Base-by-base conservation (phyloP, 768 basidiomycete species). In the Agrocybe praecox region DNA sequence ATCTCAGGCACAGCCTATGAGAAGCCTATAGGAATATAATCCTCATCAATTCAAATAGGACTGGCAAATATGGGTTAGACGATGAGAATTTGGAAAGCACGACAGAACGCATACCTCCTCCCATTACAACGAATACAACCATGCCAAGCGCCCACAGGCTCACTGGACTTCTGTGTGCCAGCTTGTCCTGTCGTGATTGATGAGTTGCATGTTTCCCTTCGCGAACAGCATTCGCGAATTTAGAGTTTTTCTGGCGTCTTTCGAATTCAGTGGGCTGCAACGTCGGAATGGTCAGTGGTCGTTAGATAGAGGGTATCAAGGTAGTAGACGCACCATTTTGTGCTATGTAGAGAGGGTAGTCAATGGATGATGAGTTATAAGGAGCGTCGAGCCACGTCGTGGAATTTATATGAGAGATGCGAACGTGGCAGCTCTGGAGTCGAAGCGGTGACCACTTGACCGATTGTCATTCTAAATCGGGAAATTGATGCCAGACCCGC, bases 191-290 rank as follows among this genome's bases (percentile, higher is more conserved):
- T 57, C 88, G 80, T 50, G 91, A 92, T 12, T 79, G 78, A 61
- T 89, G 87, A 57, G 83, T 80, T 1, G 89, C 83, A 46, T 90
- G 89, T 79, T 91, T 93, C 64, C 92, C 92, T 34, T 82, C 72
- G 60, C 83, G 84, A 60, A 84, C 87, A 58, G 86, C 85, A 57
- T 80, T 84, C 40, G 87, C 89, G 73, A 94, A 94, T 74, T 92
- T 88, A 55, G 80, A 81, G 71, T 93, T 94, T 71, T 85, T 84
- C 66, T 86, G 84, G 63, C 89, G 87, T 74, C 92, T 80, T 66
- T 93, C 91, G 69, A 90, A 92, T 77, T 89, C 84, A 53, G 88
- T 90, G 52, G 90, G 90, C 89, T 92, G 65, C 8, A 49, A 45
- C 2, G 33, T 22, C 44, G 18, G 48, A 19, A 46, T 21, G 18